phyloP scores from a whole-genome alignment of 2,329 filamentous ascomycete genomes.

The Alternaria triticina region DNA sequence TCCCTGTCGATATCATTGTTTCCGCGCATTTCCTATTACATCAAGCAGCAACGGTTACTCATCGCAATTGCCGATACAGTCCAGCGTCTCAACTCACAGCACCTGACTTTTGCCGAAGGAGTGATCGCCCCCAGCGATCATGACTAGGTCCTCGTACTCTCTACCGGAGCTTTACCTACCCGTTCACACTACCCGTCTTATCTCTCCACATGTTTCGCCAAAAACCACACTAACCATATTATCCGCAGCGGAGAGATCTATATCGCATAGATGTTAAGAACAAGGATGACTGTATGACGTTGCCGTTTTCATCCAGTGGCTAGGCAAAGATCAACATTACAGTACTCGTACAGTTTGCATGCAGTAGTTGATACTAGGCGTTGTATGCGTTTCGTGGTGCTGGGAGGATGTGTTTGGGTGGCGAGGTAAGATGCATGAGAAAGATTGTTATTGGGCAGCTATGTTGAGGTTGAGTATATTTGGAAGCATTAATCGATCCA shows the following conservation, averaged over 20 bases:
- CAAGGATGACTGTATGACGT: background rate
- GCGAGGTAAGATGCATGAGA: background rate
- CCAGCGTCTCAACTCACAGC: background rate
- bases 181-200: background rate
- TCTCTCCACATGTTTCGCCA: background rate
- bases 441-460: background rate
- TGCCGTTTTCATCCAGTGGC: background rate
- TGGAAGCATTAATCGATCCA: background rate
- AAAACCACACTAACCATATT: background rate
- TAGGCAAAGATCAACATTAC: constrained; percentile 3
- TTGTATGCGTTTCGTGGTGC: background rate
- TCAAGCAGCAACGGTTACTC: background rate
- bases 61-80: background rate
- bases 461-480: background rate
- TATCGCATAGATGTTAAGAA: constrained; percentile 4
- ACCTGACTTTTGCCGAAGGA: background rate
- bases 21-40: background rate
- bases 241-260: background rate
- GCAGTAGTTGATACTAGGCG: background rate
- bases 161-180: background rate
- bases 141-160: constrained; percentile 1
- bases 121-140: background rate
- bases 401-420: background rate
- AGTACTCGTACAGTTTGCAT: background rate
- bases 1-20: background rate